Evolutionary conservation across 2,329 filamentous ascomycete genomes (phyloP), one percentile per base, ranked within the genome.

Genomic region (Hymenoscyphus scutula): DNA sequence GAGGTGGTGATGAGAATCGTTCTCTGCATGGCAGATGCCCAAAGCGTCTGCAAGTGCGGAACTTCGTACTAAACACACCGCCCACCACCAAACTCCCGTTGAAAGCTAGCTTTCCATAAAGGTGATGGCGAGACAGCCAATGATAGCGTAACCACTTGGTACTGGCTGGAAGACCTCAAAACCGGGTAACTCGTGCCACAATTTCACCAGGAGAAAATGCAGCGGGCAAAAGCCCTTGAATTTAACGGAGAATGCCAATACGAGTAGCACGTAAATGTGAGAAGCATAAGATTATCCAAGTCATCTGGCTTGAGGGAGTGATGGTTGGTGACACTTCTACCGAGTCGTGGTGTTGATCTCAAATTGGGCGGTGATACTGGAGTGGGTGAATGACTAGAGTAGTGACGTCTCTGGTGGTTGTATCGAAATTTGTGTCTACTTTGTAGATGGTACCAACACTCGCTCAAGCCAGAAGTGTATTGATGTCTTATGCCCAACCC

Each of bases 21-120:
- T 27, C 30, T 41, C 45, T 62, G 60, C 60, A 62, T 59, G 5
- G 34, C 15, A 55, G 48, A 55, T 59, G 61, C 60, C 60, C 62
- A 65, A 59, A 65, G 62, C 66, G 64, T 51, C 56, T 51, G 59
- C 53, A 58, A 51, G 32, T 62, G 19, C 59, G 34, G 51, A 17
- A 61, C 19, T 51, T 51, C 19, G 45, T 51, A 23, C 19, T 51
- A 51, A 37, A 56, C 59, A 53, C 56, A 62, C 62, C 62, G 62
- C 59, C 55, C 59, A 51, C 45, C 45, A 51, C 45, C 45, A 51
- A 51, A 51, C 45, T 25, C 19, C 45, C 19, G 25, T 25, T 51
- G 45, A 23, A 13, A 51, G 19, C 1, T 11, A 25, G 11, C 5
- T 51, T 51, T 51, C 19, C 45, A 15, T 15, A 13, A 11, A 23